Base-by-base conservation (phyloP, 2,329 filamentous ascomycete genomes). In the Fusarium mexicanum region DNA sequence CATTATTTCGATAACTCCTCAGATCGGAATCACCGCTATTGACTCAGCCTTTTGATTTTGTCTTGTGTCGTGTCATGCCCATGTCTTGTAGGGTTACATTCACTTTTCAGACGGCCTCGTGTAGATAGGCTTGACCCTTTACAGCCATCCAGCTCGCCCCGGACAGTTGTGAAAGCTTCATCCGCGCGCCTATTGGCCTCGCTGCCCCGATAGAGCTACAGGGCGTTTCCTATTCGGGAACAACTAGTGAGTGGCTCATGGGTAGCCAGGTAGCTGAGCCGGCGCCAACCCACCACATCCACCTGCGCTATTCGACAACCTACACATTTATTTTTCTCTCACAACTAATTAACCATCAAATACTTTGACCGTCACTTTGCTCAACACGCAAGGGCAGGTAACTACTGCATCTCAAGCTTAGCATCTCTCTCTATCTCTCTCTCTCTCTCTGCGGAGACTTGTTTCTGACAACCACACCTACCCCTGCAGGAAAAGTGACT, bases 101-200 rank as follows among this genome's bases (percentile, higher is more conserved):
- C 43, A 47, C 61, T 54, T 61, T 73, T 77, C 75, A 76, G 75
- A 73, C 74, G 76, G 71, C 69, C 64, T 77, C 73, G 54, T 61
- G 46, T 63, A 61, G 61, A 48, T 50, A 51, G 59, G 33, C 76
- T 72, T 77, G 62, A 76, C 76, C 74, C 43, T 66, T 74, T 78
- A 54, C 50, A 67, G 74, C 74, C 69, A 63, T 78, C 76, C 76
- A 78, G 76, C 76, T 75, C 73, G 76, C 76, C 76, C 67, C 76
- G 59, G 72, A 74, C 72, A 67, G 66, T 69, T 77, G 68, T 57
- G 46, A 59, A 47, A 72, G 64, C 48, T 64, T 65, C 61, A 78
- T 76, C 72, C 76, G 76, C 74, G 75, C 77, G 77, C 62, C 76
- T 78, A 78, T 78, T 78, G 77, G 77, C 67, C 74, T 70, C 68